Evolutionary conservation across 441 rosid genomes (phyloP), one percentile per base, ranked within the genome.

Genomic region (Gossypium laxum): DNA sequence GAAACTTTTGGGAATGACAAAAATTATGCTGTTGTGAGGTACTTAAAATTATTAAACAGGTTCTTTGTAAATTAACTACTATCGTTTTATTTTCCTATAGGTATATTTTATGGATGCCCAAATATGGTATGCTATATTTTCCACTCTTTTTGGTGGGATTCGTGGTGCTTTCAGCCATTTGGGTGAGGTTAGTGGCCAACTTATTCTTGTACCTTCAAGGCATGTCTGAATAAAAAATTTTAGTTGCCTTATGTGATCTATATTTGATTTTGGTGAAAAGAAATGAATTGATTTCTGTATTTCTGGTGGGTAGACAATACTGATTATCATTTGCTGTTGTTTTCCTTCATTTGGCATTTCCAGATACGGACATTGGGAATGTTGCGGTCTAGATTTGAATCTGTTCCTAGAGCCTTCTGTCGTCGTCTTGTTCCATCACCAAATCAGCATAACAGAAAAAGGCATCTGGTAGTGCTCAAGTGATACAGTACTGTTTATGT

Each of bases 71-170:
- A 58, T 60, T 14, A 57, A 58, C n/a, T 15, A 14, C 56, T 73
- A 59, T 66, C 57, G 75, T 69, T 72, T 77, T 69, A 47, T 77
- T 74, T 21, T 45, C 74, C 5, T 70, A 62, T 76, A 94, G 98
- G 98, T 94, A 76, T 94, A 94, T 79, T 89, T 90, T 72, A 86
- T 87, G 96, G 99, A 94, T 80, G 76, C 88, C 15, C 99, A 94
- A 86, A 92, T 94, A 81, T 94, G 99, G 99, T 94, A 92, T 79
- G 83, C 96, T 81, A 92, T 94, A 79, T 94, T 84, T 77, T 90
- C 89, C 57, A 94, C 98, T 67, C 86, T 94, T 51, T 89, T 88
- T 83, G 99, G 99, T 69, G 98, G 99, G 71, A 90, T 94, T 76
- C 84, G 78, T 83, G 99, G 99, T 81, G 96, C 97, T 70, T 85